Conservation (phyloP, 2,329 filamentous ascomycete species). For the Byssoonygena ceratinophila region DNA sequence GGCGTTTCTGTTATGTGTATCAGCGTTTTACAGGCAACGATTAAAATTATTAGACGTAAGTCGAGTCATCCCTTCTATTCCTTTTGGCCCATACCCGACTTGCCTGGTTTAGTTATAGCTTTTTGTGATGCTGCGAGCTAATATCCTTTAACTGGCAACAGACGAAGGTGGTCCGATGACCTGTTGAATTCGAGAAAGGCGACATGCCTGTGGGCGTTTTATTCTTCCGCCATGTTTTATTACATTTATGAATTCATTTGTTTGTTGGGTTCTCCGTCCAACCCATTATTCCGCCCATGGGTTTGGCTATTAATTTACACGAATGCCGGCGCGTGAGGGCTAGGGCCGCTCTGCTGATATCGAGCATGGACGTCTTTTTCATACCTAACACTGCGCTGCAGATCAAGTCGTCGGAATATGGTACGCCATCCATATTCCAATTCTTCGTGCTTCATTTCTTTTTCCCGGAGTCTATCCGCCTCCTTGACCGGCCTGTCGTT, state of each 20-base stretch:
- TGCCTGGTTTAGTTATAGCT: no score
- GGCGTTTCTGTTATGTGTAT: constrained; percentile 71
- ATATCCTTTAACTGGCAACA: constrained; percentile 12
- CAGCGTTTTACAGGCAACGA: constrained; percentile 60
- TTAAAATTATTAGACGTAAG: constrained; percentile 50
- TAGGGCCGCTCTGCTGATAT: neutral
- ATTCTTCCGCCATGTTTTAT: neutral
- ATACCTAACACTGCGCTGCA: neutral
- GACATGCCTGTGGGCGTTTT: neutral
- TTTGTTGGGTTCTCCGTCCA: neutral
- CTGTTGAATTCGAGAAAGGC: constrained; percentile 17
- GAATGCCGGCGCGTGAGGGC: neutral
- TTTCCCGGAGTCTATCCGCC: neutral
- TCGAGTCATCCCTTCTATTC: neutral
- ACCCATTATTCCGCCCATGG: neutral
- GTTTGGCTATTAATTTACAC: neutral
- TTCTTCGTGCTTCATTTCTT: neutral
- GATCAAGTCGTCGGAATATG: neutral
- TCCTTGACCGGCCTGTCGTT: no score
- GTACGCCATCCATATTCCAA: neutral
- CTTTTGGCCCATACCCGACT: no score
- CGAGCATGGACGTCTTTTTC: neutral
- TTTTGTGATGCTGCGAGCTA: neutral
- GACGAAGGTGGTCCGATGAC: constrained; percentile 28
- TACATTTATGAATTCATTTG: constrained; percentile 8